Conservation (phyloP, 225 moss, liverwort and hornwort species). For the Physcomitrellopsis africana region DNA sequence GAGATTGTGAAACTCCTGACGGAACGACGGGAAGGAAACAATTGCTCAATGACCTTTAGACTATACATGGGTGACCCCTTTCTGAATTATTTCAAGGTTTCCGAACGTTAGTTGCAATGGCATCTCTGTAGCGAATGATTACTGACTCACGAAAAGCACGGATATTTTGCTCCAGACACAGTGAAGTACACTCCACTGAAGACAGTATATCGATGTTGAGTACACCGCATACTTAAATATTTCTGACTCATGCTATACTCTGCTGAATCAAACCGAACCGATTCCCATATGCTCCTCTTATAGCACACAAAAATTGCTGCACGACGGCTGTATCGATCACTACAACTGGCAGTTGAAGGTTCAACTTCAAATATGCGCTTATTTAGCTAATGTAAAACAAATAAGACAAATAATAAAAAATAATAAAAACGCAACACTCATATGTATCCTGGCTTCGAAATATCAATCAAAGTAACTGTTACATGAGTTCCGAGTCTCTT, state of each 20-base stretch:
- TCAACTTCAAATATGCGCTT: too few species aligned
- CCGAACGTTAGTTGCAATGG: neutral
- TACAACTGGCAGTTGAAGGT: too few species aligned
- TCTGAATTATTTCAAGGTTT: constrained; percentile 22
- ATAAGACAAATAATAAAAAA: too few species aligned
- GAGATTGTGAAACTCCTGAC: neutral
- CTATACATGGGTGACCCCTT: neutral
- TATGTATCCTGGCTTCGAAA: too few species aligned
- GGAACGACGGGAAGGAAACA: constrained; percentile 1
- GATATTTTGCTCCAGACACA: constrained; percentile 27
- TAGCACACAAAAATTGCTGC: too few species aligned
- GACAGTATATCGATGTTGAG: constrained; percentile 36
- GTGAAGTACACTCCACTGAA: constrained; percentile 21
- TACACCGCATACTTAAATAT: constrained; percentile 13
- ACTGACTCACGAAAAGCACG: constrained; percentile 26
- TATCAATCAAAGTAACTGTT: constrained; percentile 1
- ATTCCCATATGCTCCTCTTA: too few species aligned
- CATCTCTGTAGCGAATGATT: constrained; percentile 32
- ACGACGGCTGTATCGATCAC: too few species aligned
- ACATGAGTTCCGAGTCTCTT: neutral
- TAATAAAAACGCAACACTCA: too few species aligned
- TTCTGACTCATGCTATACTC: neutral
- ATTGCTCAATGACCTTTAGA: neutral
- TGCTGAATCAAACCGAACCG: too few species aligned
- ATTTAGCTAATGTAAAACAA: too few species aligned